Evolutionary conservation across 2,329 filamentous ascomycete genomes (phyloP).

Genomic region (Emergomyces pasteurianus): DNA sequence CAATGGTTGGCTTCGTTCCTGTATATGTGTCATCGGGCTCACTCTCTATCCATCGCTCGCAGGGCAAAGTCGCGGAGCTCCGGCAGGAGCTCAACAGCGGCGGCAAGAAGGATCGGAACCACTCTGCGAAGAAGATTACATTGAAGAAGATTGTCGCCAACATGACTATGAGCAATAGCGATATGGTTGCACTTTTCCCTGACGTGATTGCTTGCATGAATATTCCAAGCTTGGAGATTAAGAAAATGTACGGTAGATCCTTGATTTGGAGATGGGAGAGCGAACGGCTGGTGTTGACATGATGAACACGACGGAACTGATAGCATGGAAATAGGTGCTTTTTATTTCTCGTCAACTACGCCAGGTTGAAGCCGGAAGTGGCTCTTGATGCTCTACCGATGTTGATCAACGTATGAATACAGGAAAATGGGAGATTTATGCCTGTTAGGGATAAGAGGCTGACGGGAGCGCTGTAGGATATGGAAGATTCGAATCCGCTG

Average conservation of each 20-base stretch:
- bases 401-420: constrained; percentile 56
- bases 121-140: constrained; percentile 88
- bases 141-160: constrained; percentile 99
- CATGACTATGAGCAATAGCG: constrained; percentile 99
- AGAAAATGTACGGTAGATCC: constrained; percentile 69
- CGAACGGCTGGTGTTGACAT: neutral
- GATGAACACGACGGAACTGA: neutral
- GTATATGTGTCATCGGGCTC: constrained; percentile 21
- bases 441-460: neutral
- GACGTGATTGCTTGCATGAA: constrained; percentile 95
- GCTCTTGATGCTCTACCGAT: constrained; percentile 87
- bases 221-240: constrained; percentile 89
- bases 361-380: constrained; percentile 84
- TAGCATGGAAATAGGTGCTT: constrained; percentile 60
- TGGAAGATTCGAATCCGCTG: constrained; percentile 84
- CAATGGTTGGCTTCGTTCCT: constrained; percentile 20
- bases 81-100: constrained; percentile 87
- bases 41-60: constrained; percentile 30
- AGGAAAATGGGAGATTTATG: neutral
- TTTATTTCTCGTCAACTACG: constrained; percentile 93
- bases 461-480: constrained; percentile 48
- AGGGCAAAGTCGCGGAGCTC: constrained; percentile 98
- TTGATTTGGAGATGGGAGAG: neutral
- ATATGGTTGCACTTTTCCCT: constrained; percentile 95
- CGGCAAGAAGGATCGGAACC: constrained; percentile 97